Evolutionary conservation across 768 basidiomycete species (phyloP), one percentile per base, ranked within the genome.

Genomic region (Tricholoma sp.): DNA sequence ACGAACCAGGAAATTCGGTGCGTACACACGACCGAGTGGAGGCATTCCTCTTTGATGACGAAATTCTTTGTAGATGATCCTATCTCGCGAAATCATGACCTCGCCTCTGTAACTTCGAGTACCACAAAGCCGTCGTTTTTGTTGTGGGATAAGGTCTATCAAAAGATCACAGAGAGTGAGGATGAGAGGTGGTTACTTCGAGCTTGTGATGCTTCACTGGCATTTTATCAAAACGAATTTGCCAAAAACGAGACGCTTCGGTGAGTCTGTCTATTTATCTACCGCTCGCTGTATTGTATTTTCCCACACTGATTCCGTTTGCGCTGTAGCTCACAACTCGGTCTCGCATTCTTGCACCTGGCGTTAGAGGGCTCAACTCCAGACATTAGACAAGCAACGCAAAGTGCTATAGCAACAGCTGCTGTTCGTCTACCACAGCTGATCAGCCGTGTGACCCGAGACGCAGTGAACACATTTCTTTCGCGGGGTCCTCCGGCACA

Each of bases 121-220:
- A 64, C 73, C 11, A 72, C 80, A 20, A 97, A 93, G 66, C 89
- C 92, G 0, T 87, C 89, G 1, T 97, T 97, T 72, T 69, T 98
- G 39, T 63, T 95, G 12, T 92, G 84, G 83, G 94, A 96, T 53
- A 94, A 90, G 67, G 84, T 91, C 0, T 94, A 92, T 63, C 82
- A 86, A 57, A 93, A 91, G 66, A 60, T 88, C 13, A 72, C 74
- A 6, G 79, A 82, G 6, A 62, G 76, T 0, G 78, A 79, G 2
- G 92, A 92, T 13, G 85, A 91, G 54, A 63, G 61, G 11, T 97
- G 94, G 95, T 70, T 97, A 1, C 71, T 92, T 12, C 79, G 86
- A 32, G 87, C 89, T 0, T 66, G 78, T 8, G 76, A 86, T 53
- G 80, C 77, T 3, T 70, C 78, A 2, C 55, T 85, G 7, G 61